A percentile compares a stretch with the other conserved stretches of the same genome.
Evolutionary conservation across 345 rosid species (phyloP).

Genomic region (Leavenworthia alabamica): DNA sequence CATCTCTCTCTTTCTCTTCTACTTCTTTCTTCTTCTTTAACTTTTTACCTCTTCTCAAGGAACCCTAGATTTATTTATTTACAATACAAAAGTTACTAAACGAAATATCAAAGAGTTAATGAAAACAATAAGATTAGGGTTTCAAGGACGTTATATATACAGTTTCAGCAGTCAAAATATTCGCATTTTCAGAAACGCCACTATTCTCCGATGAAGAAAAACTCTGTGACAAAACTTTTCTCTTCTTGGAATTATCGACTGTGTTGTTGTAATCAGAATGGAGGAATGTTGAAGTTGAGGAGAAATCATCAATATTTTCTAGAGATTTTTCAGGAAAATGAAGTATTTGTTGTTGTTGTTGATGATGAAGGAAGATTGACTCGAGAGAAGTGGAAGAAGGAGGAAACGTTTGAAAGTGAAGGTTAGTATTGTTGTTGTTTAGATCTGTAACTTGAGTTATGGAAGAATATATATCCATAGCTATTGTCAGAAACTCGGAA

Average conservation of each 20-base stretch:
- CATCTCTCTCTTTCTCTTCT: conserved; percentile 50
- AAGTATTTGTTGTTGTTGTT: conserved; percentile 22
- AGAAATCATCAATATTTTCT: conserved; percentile 4
- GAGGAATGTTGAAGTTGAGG: conserved; percentile 17
- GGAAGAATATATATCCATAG: conserved; percentile 26
- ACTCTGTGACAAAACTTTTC: conserved; percentile 33
- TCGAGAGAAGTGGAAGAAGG: conserved; percentile 33
- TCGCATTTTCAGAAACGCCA: conserved; percentile 17
- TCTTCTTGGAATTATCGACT: conserved; percentile 26
- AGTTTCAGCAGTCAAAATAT: conserved; percentile 1
- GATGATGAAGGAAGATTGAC: conserved; percentile 35
- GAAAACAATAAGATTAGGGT: neutral
- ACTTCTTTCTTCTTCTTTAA: conserved; percentile 31
- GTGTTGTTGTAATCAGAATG: conserved; percentile 30
- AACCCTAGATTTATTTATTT: neutral
- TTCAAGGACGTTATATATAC: conserved; percentile 29
- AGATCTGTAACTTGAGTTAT: conserved; percentile 33
- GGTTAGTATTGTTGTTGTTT: conserved; percentile 26
- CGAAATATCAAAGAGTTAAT: neutral
- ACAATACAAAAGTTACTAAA: neutral
- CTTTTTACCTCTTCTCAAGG: conserved; percentile 45
- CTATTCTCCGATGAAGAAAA: conserved; percentile 39
- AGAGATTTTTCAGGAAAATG: conserved; percentile 31
- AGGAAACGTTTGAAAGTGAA: conserved; percentile 27
- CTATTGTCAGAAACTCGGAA: conserved; percentile 21